Conservation (phyloP, 176 grass and related monocot genomes). For the sorghum (Sorghum bicolor) region Sorghum_bicolor_NCBIv3 NC_012871.2:58511501-58512000, state of each 20-base stretch:
- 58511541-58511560: too few relatives aligned
- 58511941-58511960: constrained; percentile 8
- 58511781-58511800: accelerated
- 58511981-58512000: constrained; percentile 37
- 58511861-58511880: accelerated
- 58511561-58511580: background rate
- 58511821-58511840: accelerated
- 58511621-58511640: background rate
- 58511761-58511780: constrained; percentile 11
- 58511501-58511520: too few relatives aligned
- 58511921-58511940: constrained; percentile 19
- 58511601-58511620: background rate
- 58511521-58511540: too few relatives aligned
- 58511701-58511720: background rate
- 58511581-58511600: background rate
- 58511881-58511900: background rate
- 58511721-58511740: constrained; percentile 14
- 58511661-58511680: background rate
- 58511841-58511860: background rate
- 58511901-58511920: background rate
- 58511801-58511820: background rate
- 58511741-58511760: constrained; percentile 22
- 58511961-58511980: background rate
- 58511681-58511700: constrained; percentile 24
- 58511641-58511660: constrained; percentile 24